These are phyloP conservation scores for Takakia lepidozioides DNA, from an alignment of 225 moss, liverwort and hornwort genomes.

Conservation along the genomic window DNA sequence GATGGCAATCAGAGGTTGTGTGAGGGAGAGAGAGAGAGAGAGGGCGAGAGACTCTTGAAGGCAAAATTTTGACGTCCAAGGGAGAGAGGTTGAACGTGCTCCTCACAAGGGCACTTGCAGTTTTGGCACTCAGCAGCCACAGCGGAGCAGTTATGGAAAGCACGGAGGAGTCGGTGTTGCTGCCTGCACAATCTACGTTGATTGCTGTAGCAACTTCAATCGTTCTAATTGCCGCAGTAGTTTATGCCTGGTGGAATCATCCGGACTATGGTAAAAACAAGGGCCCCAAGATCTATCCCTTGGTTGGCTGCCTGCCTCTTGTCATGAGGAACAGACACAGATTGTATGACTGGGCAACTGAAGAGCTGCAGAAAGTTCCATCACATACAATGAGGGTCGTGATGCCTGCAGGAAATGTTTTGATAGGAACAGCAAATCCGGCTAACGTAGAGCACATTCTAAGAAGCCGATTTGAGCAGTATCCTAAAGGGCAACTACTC, in stretches of 20 bases:
- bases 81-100: too few relatives aligned
- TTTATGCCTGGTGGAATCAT: slow-evolving; percentile 28
- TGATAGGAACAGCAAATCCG: slow-evolving; percentile 33
- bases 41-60: too few relatives aligned
- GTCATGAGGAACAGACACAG: slow-evolving; percentile 15
- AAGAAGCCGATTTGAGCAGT: slow-evolving; percentile 41
- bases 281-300: slow-evolving; percentile 23
- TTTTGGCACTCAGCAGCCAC: too few relatives aligned
- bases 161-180: too few relatives aligned
- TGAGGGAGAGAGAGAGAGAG: too few relatives aligned
- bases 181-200: too few relatives aligned
- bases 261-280: slow-evolving; percentile 10
- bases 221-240: too few relatives aligned
- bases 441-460: slow-evolving; percentile 55
- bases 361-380: slow-evolving; percentile 17
- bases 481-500: slow-evolving; percentile 20
- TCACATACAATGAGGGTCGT: slow-evolving; percentile 20
- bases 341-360: slow-evolving; percentile 32
- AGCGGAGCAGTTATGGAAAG: too few relatives aligned
- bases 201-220: too few relatives aligned
- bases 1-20: too few relatives aligned
- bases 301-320: slow-evolving; percentile 31
- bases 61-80: too few relatives aligned
- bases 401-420: slow-evolving; percentile 13
- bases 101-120: too few relatives aligned